Base-by-base conservation (phyloP, 169 alveolate species). In the Eimeria maxima region DNA sequence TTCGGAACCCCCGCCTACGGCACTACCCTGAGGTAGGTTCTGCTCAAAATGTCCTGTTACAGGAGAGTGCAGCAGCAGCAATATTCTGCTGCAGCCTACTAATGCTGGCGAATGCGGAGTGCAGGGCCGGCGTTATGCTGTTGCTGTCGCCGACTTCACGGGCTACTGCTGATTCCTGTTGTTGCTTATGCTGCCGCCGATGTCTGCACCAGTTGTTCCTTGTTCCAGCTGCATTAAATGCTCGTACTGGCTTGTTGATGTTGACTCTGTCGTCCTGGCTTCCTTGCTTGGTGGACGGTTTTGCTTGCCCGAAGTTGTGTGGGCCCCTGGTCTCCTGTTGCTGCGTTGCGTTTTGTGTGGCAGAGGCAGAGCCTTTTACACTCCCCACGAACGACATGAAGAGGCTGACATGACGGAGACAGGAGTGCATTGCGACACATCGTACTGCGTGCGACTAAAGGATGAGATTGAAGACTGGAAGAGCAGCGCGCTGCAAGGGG, bases 1-100 rank as follows among this genome's bases (percentile, higher is more conserved):
- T 91, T 91, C 67, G 95, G 95, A 22, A 91, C 95, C 22, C 95
- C 95, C 45, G 67, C 90, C 67, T 91, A 91, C 67, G 95, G 95
- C 57, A 76, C 89, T 10, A 67, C 84, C n/a, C 90, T 91, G 57
- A 27, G 95, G 95, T 74, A 73, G 78, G 2, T 13, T 18, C 42
- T 73, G 84, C 84, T 16, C 38, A 33, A 33, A 33, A 33, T 33
- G 38, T 33, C 38, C 38, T 33, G 38, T 33, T 0, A 33, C 1
- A n/a, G n/a, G n/a, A n/a, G n/a, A n/a, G n/a, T n/a, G n/a, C n/a
- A n/a, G 81, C 20, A 27, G 81, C 50, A 27, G 81, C 81, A 7
- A 11, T 14, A 44, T 69, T 50, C n/a, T 69, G 42, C 45, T 38
- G 11, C 81, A 27, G 78, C 78, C 27, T 22, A 10, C 16, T 67